Base-by-base conservation (phyloP, 257 asterid genomes). In the Fraxinus americana region DNA sequence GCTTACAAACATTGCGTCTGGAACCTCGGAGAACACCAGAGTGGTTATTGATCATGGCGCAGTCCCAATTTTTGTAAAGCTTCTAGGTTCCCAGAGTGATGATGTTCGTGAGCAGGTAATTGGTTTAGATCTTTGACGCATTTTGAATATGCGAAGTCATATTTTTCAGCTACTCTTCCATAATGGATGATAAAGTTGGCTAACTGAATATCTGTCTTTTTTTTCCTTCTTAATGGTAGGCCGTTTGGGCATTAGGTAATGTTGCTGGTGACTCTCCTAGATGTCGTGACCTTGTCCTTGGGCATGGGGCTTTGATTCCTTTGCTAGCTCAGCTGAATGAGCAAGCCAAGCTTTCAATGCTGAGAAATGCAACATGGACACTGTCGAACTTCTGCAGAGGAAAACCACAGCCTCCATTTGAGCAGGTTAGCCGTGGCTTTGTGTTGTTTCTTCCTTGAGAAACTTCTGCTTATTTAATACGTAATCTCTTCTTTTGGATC, bases 321-420 rank as follows among this genome's bases (percentile, higher is more conserved):
- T 85, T 94, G 89, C 89, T 92, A 75, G 74, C 91, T 68, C 98
- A 90, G 85, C 41, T 94, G 89, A 92, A 94, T 82, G 97, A 89
- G 82, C 84, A 86, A 65, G 86, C 98, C 35, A 90, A 91, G 87
- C 92, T 92, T 36, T 92, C 98, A 77, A 94, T 94, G 98, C 90
- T 94, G 84, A 90, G 98, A 85, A 94, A 92, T 77, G 97, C 98
- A 41, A 94, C 98, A n/a, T 94, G 98, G 98, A 91, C 98, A 17
- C 72, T 94, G 68, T 94, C 98, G 41, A 94, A 94, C 87, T 91
- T 94, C 87, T 94, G 98, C 88, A 85, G 98, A 75, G 98, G 98
- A 87, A 94, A 94, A 83, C 98, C 98, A 23, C 98, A 90, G 73
- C 98, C 98, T 77, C 89, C 89, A 32, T 94, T 94, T 83, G 98